Evolutionary conservation across 2,329 filamentous ascomycete genomes (phyloP).

Genomic region (Penicillium sp.): DNA sequence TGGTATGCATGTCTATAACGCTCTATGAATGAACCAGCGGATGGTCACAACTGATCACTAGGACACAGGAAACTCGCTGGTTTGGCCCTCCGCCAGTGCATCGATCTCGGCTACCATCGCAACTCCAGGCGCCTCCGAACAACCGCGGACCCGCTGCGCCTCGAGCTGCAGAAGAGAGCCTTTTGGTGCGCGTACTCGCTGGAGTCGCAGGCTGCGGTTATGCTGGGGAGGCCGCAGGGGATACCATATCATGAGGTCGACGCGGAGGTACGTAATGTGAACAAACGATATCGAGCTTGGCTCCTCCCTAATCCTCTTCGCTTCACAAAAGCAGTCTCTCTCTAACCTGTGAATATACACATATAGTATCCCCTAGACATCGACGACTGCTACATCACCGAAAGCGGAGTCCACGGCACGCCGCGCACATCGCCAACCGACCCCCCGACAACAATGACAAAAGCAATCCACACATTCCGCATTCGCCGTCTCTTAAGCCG

Average conservation of each 20-base stretch:
- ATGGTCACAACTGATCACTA: too few relatives aligned
- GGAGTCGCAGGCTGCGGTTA: slow-evolving; percentile 29
- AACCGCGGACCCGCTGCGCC: slow-evolving; percentile 17
- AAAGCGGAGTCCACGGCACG: background rate
- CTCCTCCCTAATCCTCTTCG: too few relatives aligned
- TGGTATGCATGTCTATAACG: slow-evolving; percentile 28
- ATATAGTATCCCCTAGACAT: background rate
- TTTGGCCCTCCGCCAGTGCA: slow-evolving; percentile 38
- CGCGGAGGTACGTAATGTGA: slow-evolving; percentile 23
- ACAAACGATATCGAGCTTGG: too few relatives aligned
- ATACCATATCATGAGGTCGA: slow-evolving; percentile 35
- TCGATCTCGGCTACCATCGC: slow-evolving; percentile 41
- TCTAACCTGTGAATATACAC: background rate
- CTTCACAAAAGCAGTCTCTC: background rate
- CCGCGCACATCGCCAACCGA: background rate
- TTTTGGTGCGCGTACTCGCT: slow-evolving; percentile 37
- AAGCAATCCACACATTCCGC: background rate
- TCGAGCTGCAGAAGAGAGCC: slow-evolving; percentile 32
- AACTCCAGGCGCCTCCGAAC: slow-evolving; percentile 17
- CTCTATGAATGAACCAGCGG: background rate
- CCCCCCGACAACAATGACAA: background rate
- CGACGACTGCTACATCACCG: background rate
- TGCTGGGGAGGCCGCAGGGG: slow-evolving; percentile 34
- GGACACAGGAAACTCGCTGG: slow-evolving; percentile 34
- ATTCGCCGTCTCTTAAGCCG: background rate